A percentile compares a stretch with the other conserved stretches of the same genome.
These are phyloP conservation scores for Crepidotus variabilis DNA, from an alignment of 768 basidiomycete genomes.

Conservation along the genomic window DNA sequence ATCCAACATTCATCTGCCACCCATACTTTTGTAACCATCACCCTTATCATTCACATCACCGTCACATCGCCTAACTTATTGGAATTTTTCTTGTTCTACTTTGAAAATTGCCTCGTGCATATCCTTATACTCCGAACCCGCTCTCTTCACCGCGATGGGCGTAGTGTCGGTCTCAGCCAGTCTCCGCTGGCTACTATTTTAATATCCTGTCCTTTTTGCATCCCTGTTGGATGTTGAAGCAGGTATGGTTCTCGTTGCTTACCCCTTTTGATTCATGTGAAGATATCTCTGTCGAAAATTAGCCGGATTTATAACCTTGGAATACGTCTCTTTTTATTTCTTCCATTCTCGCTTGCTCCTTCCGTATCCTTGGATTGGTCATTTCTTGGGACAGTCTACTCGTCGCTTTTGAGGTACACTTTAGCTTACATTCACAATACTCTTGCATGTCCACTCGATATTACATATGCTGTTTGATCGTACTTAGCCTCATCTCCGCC, in stretches of 20 bases:
- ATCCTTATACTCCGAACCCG: neutral
- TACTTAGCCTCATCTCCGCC: too few relatives aligned
- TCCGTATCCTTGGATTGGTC: neutral
- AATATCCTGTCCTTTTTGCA: neutral
- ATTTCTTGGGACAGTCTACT: neutral
- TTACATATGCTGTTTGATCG: too few relatives aligned
- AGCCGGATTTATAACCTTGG: neutral
- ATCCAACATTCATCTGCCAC: neutral
- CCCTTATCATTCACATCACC: neutral
- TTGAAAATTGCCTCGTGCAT: neutral
- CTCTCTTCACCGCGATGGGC: neutral
- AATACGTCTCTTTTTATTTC: neutral
- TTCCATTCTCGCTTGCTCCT: neutral
- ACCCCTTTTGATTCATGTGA: neutral
- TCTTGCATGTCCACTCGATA: neutral
- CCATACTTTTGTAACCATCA: neutral
- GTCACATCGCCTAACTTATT: neutral
- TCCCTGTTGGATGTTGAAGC: neutral
- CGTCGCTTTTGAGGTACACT: neutral
- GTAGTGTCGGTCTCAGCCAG: neutral
- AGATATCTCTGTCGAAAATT: neutral
- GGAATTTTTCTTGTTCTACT: neutral
- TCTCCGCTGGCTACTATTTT: neutral
- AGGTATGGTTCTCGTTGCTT: neutral
- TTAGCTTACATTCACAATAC: neutral